Base-by-base conservation (phyloP, 768 basidiomycete species). In the Zangia roseola region DNA sequence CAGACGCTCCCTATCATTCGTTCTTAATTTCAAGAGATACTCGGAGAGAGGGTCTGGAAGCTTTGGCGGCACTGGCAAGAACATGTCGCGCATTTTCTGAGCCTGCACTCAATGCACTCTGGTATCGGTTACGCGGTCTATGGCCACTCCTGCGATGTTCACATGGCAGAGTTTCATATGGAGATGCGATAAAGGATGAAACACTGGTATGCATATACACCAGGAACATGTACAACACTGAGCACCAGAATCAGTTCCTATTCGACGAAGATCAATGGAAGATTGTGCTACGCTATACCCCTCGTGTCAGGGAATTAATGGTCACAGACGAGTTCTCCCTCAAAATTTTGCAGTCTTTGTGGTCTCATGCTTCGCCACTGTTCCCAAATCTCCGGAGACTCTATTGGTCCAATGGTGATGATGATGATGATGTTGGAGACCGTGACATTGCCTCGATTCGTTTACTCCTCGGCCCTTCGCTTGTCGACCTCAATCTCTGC, bases 31-130 rank as follows among this genome's bases (percentile, higher is more conserved):
- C 10, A 6, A 5, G 4, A 21, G 37, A 40, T n/a, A 7, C 9
- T 20, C 37, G 34, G 10, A 1, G 31, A 31, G 31, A 4, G 3
- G 31, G 31, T 16, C 31, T 2, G 14, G 28, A 17, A 17, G 40
- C 55, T 6, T 41, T 58, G 19, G 47, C 43, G 1, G 50, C 19
- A n/a, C 51, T 57, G 19, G 49, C 55, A 30, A 47, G 49, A 35
- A 56, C 56, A 13, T 53, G 56, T 35, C 55, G 42, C n/a, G 34
- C 47, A 9, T 31, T 58, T 26, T 53, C 50, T 25, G 36, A 57
- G n/a, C 44, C 28, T 28, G 28, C 28, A 10, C 10, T 28, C 6
- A 10, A 28, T 28, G 28, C 4, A 28, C 28, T 28, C 12, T 28
- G 28, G 28, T 28, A 28, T 28, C 4, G 9, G 28, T 12, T 28